Base-by-base conservation (phyloP, 768 basidiomycete genomes). In the Termitomyces sp. region DNA sequence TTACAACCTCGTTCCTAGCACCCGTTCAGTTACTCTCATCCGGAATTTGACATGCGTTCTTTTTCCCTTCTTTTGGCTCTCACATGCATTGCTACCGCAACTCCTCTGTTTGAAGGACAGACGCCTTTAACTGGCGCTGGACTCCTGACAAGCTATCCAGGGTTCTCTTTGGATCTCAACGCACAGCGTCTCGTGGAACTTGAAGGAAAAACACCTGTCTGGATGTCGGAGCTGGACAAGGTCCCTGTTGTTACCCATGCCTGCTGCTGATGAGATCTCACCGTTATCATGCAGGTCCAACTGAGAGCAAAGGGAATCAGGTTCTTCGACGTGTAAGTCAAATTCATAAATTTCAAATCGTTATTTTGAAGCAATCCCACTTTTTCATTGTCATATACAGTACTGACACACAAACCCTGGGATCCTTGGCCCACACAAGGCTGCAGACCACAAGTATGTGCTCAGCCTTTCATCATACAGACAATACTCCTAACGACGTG, bases 191-290 rank as follows among this genome's bases (percentile, higher is more conserved):
- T 94, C 52, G 85, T 96, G 51, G 83, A 92, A 68, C 75, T 91
- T 66, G 81, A 87, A 53, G 88, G 80, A 35, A 74, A 84, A 65
- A 74, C 74, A 11, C 87, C 91, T 3, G 79, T 87, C 51, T 88
- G 84, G 87, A 88, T 94, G 74, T 83, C 92, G 14, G 94, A 97
- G 71, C 72, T 89, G n/a, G 87, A 94, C 63, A 97, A 96, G 85
- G 89, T 88, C 30, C 8, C 12, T 1, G n/a, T 17, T 59, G 23
- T 47, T 8, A 54, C 9, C 32, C 42, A 34, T 27, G 39, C 49
- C 51, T 35, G 39, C 32, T 49, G 28, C 47, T n/a, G 43, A 32
- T 17, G 45, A 32, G 59, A 57, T 52, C 60, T 56, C 47, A 59
- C 35, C 51, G 55, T 41, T 52, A 32, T 46, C 37, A 32, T 58